Conservation (phyloP, 2,329 filamentous ascomycete species). For the Hymenoscyphus repandus region DNA sequence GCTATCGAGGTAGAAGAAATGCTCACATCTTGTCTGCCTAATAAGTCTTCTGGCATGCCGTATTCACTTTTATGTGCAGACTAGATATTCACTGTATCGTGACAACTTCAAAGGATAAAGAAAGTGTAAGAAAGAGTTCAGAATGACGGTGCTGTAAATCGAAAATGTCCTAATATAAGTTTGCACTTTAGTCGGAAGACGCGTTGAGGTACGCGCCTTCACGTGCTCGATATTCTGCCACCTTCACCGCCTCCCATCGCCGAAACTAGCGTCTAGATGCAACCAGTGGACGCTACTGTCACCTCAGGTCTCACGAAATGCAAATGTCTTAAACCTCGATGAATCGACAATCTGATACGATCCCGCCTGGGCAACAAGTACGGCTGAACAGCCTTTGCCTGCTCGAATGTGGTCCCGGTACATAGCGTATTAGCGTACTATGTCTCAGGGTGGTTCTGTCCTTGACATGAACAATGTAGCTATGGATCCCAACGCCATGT, state of each 20-base stretch:
- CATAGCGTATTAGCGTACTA: conserved; percentile 9
- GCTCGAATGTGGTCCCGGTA: conserved; percentile 10
- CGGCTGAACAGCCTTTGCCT: conserved; percentile 7
- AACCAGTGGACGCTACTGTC: not conserved
- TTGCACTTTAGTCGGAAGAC: not conserved
- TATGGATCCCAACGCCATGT: conserved; percentile 25
- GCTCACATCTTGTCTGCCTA: conserved; percentile 12
- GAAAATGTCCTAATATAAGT: not conserved
- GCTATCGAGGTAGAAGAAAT: not conserved
- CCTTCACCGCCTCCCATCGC: no score
- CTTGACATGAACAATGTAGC: conserved; percentile 20
- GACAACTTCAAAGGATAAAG: not conserved
- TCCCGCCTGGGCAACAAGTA: not conserved
- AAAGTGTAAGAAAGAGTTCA: not conserved
- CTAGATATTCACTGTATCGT: not conserved
- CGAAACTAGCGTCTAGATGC: not conserved
- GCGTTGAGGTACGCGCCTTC: not conserved
- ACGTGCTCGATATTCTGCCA: not conserved
- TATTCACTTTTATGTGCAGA: not conserved
- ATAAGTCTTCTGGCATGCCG: not conserved
- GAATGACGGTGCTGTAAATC: not conserved
- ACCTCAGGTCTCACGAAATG: no score
- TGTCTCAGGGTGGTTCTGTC: conserved; percentile 19
- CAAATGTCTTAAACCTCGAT: no score
- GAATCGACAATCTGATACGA: no score